Base-by-base conservation (phyloP, 1,139 yeast genomes). In the Suhomyces bribrorum region DNA sequence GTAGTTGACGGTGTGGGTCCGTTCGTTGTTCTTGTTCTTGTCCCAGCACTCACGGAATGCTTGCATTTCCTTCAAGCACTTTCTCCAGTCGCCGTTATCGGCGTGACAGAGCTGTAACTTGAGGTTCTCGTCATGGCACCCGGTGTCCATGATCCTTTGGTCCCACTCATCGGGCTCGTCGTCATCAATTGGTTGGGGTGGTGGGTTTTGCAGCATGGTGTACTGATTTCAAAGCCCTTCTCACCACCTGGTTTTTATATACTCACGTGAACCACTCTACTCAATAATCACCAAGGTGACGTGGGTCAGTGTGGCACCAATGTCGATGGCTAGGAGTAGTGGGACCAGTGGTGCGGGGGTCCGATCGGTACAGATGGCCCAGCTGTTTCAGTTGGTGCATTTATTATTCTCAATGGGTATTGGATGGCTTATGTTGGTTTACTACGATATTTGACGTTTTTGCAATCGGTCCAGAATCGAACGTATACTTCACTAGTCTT, bases 81-180 rank as follows among this genome's bases (percentile, higher is more conserved):
- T 65, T 46, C 94, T 65, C 95, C 94, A 85, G 57, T 85, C 94
- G 4, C 83, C 82, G 0, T 80, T 83, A 47, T 85, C 92, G 6
- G 90, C 89, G 55, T 83, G 90, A 47, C 95, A 85, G 22, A 85
- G 59, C 48, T 81, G 88, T 18, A 85, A 62, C 25, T 73, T 76
- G 48, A 82, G 57, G 52, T 85, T 85, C 54, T 85, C 88, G 32
- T 71, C 80, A 31, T 79, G 77, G 53, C 95, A 85, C 0, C 95
- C 95, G 0, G 95, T 84, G 18, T 79, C 71, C 20, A 77, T 73
- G 36, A 85, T 85, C 37, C 94, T 59, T 54, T 79, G 69, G 54
- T 85, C 92, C 92, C 83, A 78, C 46, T 80, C 88, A 54, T 82
- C 88, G 1, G 86, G 86, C 44, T 71, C 77, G 47, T 81, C 86